Evolutionary conservation across 805 yeast genomes (phyloP), one percentile per base, ranked within the genome.

Genomic region (Suhomyces canberraensis): DNA sequence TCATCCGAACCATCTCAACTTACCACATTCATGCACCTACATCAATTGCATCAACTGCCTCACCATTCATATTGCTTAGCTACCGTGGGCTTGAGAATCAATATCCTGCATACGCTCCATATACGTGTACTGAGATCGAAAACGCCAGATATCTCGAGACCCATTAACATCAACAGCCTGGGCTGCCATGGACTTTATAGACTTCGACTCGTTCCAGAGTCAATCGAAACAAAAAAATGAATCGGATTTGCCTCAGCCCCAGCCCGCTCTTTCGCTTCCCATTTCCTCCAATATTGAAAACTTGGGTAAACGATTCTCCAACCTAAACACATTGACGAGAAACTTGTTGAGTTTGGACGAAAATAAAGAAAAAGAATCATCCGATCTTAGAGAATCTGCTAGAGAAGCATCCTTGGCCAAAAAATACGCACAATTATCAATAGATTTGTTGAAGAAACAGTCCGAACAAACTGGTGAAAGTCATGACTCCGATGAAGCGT

Each of bases 391-490:
- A 9, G 31, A 29, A 22, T 4, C 22, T 6, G 26, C 13, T 8
- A n/a, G 11, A 24, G 26, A 24, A n/a, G 13, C 6, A 8, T 44
- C 40, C 29, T 28, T 55, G 19, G 76, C 80, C 2, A 68, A 66
- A 35, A 69, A 68, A 39, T 77, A 77, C 46, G 83, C 81, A 0
- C 46, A 60, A 31, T 41, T 66, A 24, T 71, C 82, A 0, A 46
- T 77, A 28, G 60, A 59, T 15, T 49, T 76, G 41, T 50, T 65
- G 13, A 50, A 53, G n/a, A 43, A 40, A 18, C 16, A 36, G 5
- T 11, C 16, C 6, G 32, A 21, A 15, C n/a, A 21, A 19, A 16
- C 16, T 13, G 25, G 13, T 14, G 32, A 22, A 4, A 16, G 8
- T 16, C 21, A 18, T 4, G 26, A 7, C 15, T 25, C 8, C 6